Conservation (phyloP, 208 protist species). For the Leishmania major region DNA sequence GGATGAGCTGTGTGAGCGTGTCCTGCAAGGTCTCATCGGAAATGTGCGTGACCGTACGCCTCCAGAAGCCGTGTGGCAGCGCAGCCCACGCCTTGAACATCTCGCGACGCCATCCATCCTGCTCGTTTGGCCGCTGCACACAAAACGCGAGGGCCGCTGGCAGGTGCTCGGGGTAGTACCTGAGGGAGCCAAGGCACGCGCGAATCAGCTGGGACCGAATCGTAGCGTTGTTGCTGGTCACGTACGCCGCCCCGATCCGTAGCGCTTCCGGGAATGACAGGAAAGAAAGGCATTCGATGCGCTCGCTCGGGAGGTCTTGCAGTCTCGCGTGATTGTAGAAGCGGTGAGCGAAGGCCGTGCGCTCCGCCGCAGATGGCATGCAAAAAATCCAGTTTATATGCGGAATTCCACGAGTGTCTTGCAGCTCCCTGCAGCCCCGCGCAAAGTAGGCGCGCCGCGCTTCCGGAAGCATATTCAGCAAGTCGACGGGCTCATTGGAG, state of each 20-base stretch:
- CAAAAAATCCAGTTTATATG: neutral
- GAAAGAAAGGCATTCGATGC: conserved; percentile 20
- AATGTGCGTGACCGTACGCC: neutral
- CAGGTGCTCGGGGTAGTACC: conserved; percentile 31
- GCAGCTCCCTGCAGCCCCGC: neutral
- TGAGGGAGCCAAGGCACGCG: conserved; percentile 4
- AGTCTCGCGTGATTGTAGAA: conserved; percentile 10
- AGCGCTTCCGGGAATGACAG: conserved; percentile 26
- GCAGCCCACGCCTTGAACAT: conserved; percentile 21
- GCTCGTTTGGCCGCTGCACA: conserved; percentile 31
- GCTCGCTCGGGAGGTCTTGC: conserved; percentile 12
- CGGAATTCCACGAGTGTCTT: neutral
- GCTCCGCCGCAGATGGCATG: conserved; percentile 16
- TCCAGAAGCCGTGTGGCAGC: conserved; percentile 26
- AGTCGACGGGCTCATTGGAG: neutral
- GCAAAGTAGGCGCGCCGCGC: conserved; percentile 23
- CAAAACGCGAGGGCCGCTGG: conserved; percentile 30
- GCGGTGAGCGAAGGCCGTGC: conserved; percentile 12
- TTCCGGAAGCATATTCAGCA: neutral
- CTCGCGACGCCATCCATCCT: conserved; percentile 26
- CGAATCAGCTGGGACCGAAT: conserved; percentile 12
- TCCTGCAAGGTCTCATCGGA: conserved; percentile 4
- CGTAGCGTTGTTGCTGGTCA: conserved; percentile 19
- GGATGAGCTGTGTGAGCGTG: conserved; percentile 11
- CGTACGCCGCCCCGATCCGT: conserved; percentile 5